Evolutionary conservation across 768 basidiomycete genomes (phyloP).

Genomic region (Termitomyces eurrhizus): DNA sequence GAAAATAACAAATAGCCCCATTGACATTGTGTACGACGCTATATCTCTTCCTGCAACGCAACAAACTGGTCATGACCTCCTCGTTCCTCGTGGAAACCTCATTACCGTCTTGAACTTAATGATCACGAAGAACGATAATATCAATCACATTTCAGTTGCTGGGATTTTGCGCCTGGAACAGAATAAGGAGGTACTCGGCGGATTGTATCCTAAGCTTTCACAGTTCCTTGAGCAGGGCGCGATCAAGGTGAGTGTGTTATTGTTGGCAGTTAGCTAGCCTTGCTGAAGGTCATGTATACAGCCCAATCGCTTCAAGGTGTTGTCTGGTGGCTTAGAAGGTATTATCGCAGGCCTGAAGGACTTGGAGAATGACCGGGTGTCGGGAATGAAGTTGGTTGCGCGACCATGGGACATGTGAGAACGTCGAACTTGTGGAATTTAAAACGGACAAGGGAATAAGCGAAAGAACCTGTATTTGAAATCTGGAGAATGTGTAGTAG

Average conservation of each 20-base stretch:
- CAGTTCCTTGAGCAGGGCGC: conserved; percentile 24
- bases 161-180: conserved; percentile 20
- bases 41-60: conserved; percentile 22
- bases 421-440: background rate
- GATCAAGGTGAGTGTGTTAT: conserved; percentile 21
- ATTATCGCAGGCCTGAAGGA: conserved; percentile 38
- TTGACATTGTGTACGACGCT: conserved; percentile 25
- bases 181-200: conserved; percentile 13
- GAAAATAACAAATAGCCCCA: conserved; percentile 19
- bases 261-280: background rate
- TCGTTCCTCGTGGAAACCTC: conserved; percentile 32
- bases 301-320: conserved; percentile 40
- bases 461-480: background rate
- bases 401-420: conserved; percentile 22
- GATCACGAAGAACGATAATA: conserved; percentile 30
- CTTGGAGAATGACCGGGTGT: conserved; percentile 36
- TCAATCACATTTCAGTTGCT: conserved; percentile 6
- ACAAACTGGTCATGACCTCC: conserved; percentile 20
- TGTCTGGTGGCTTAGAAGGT: conserved; percentile 39
- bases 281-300: conserved; percentile 14
- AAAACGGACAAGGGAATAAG: background rate
- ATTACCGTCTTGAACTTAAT: conserved; percentile 29
- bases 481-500: background rate
- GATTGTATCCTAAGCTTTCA: conserved; percentile 13
- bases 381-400: conserved; percentile 40